A percentile compares a stretch with the other conserved stretches of the same genome.
Conservation (phyloP, 495 filamentous ascomycete species). For the Cercophora scortea region DNA sequence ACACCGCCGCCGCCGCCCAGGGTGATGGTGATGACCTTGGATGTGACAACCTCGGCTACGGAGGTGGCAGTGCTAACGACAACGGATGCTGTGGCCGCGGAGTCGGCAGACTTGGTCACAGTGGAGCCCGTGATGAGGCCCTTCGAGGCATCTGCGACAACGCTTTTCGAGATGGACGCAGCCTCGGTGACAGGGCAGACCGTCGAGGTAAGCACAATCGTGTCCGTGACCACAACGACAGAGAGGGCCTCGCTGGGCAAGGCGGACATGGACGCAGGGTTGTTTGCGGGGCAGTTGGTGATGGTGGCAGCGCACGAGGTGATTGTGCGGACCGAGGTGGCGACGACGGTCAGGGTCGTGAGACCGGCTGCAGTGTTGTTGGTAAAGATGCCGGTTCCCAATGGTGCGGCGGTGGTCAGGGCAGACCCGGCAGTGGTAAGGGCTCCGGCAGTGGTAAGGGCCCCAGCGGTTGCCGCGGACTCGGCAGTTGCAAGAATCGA, state of each 20-base stretch:
- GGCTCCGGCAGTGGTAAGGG: constrained; percentile 32
- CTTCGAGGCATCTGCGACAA: constrained; percentile 24
- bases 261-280: constrained; percentile 20
- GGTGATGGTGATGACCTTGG: constrained; percentile 30
- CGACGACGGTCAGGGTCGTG: constrained; percentile 43
- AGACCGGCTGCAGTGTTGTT: constrained; percentile 9
- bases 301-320: constrained; percentile 55
- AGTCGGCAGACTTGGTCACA: constrained; percentile 14
- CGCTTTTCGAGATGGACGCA: constrained; percentile 31
- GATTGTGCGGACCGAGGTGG: constrained; percentile 52
- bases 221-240: constrained; percentile 36
- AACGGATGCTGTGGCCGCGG: constrained; percentile 9
- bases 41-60: constrained; percentile 13
- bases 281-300: constrained; percentile 52
- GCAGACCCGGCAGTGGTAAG: neutral
- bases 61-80: constrained; percentile 12
- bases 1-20: constrained; percentile 18
- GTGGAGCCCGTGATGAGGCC: constrained; percentile 28
- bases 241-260: constrained; percentile 21
- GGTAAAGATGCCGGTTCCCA: constrained; percentile 1
- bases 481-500: constrained; percentile 38
- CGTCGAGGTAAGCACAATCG: constrained; percentile 33
- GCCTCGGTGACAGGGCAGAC: constrained; percentile 39
- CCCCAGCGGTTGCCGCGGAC: constrained; percentile 15
- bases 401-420: neutral